Evolutionary conservation across 768 basidiomycete genomes (phyloP), one percentile per base, ranked within the genome.

Genomic region (Suillus variegatus): DNA sequence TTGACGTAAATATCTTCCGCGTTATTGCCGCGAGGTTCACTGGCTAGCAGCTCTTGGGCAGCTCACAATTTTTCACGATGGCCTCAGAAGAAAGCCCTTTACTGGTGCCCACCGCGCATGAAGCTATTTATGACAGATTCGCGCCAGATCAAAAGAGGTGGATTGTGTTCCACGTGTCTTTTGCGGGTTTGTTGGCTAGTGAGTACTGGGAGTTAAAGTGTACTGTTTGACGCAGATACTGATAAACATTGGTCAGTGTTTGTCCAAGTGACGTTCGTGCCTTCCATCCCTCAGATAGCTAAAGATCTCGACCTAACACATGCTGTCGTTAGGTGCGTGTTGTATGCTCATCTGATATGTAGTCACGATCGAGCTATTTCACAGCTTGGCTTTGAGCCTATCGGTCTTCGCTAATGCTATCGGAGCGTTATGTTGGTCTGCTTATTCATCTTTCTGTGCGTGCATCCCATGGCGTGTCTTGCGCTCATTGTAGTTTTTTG

Each of bases 251-350:
- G 28, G n/a, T 52, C 65, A 92, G 90, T 89, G 25, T 86, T 92
- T 66, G 85, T 88, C 0, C 81, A 85, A 9, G 87, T 85, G 0
- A 84, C 86, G 0, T 90, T 92, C 71, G 80, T 90, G 0, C 90
- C 90, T 0, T 84, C 86, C 0, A 88, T 92, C 60, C 88, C 89
- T 0, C 82, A 88, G 56, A 86, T 93, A 65, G 86, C 90, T 3
- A 73, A 74, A 28, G 90, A 92, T 65, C 71, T 92, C 5, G 61
- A 82, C n/a, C 81, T 88, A 0, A 85, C 87, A 0, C 81, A 81
- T 0, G 64, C 82, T 12, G 74, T 88, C 22, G 80, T 92, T 57
- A 89, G 86, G 85, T 85, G 52, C 1, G 64, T 28, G 14, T 38
- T 9, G 5, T 36, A 18, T 16, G 28, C 4, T 20, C 10, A 16